A percentile compares a stretch with the other conserved stretches of the same genome.
Evolutionary conservation across 2,329 filamentous ascomycete species (phyloP).

Genomic region (Xylariaceae sp.): DNA sequence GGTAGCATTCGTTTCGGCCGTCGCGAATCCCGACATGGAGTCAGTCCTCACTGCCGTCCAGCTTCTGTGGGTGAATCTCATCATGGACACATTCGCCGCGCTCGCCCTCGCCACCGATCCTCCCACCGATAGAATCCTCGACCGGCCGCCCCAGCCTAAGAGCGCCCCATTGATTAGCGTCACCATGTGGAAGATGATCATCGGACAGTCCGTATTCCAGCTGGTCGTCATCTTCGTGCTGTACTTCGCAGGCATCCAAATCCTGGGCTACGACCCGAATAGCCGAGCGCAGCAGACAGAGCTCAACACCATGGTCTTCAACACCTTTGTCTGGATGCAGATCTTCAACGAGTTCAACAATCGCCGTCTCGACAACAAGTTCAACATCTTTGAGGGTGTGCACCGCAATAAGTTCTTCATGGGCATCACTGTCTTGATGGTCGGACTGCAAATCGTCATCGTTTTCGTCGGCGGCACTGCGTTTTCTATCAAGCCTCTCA

Average conservation of each 20-base stretch:
- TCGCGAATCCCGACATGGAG: slow-evolving; percentile 48
- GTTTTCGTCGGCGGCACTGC: slow-evolving; percentile 52
- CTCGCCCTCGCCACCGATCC: slow-evolving; percentile 60
- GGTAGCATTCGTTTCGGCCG: slow-evolving; percentile 59
- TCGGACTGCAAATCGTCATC: slow-evolving; percentile 52
- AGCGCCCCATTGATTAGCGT: slow-evolving; percentile 66
- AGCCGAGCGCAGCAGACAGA: slow-evolving; percentile 38
- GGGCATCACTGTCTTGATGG: slow-evolving; percentile 50
- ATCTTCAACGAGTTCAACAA: slow-evolving; percentile 67
- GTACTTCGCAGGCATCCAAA: slow-evolving; percentile 53
- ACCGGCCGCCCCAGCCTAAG: slow-evolving; percentile 52
- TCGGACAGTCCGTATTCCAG: slow-evolving; percentile 56
- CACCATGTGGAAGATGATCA: slow-evolving; percentile 64
- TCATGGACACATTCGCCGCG: slow-evolving; percentile 65
- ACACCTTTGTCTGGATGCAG: slow-evolving; percentile 67
- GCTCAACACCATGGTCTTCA: slow-evolving; percentile 60
- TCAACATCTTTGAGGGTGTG: slow-evolving; percentile 56
- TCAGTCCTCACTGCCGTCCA: slow-evolving; percentile 62
- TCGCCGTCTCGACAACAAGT: slow-evolving; percentile 55
- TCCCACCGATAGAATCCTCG: slow-evolving; percentile 50
- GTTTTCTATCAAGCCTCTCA: slow-evolving; percentile 46
- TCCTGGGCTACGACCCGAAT: slow-evolving; percentile 45
- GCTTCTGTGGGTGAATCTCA: slow-evolving; percentile 63
- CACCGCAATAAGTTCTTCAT: slow-evolving; percentile 54
- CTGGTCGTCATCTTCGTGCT: slow-evolving; percentile 53